Evolutionary conservation across 225 moss, liverwort and hornwort genomes (phyloP), one percentile per base, ranked within the genome.

Genomic region (Physcomitrium patens): DNA sequence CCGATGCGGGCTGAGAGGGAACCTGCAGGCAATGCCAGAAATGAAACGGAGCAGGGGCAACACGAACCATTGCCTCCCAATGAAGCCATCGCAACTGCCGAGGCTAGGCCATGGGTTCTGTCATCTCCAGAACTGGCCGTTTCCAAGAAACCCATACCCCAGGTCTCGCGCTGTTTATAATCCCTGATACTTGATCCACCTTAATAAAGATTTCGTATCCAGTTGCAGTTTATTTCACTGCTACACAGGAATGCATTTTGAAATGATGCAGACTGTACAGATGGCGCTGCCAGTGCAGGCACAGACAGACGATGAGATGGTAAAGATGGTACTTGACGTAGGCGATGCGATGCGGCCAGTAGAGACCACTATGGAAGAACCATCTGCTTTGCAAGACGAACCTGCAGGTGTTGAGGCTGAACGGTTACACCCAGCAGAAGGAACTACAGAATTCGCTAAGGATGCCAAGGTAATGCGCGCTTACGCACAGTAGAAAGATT

Each of bases 271-370:
- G 82, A 60, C 19, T 64, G 69, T 10, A 18, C 44, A 69, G 0
- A 52, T 52, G 52, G 28, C 23, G 11, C 27, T 24, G 41, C 63
- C 2, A 0, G 13, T 19, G 42, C 65, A 54, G 19, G 22, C 6
- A 27, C 63, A 70, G 7, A 70, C 60, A 67, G 82, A 71, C 0
- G 20, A 67, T 67, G 70, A 75, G 45, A 61, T 71, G 67, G 55
- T 60, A 43, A 23, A 58, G 23, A 58, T 58, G 58, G 2, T 23
- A 58, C 42, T 62, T 54, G 82, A 70, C 20, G 55, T 71, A 8
- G 65, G 41, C 17, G 17, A 65, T 16, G 53, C 2, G 42, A 22
- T 44, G 31, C 31, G 48, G 17, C 14, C 43, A 17, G 20, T 50
- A 9, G 54, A 67, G 28, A 27, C 13, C 13, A 20, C 17, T 41